Base-by-base conservation (phyloP, 2,329 filamentous ascomycete genomes). In the Aureobasidium pullulans region DNA sequence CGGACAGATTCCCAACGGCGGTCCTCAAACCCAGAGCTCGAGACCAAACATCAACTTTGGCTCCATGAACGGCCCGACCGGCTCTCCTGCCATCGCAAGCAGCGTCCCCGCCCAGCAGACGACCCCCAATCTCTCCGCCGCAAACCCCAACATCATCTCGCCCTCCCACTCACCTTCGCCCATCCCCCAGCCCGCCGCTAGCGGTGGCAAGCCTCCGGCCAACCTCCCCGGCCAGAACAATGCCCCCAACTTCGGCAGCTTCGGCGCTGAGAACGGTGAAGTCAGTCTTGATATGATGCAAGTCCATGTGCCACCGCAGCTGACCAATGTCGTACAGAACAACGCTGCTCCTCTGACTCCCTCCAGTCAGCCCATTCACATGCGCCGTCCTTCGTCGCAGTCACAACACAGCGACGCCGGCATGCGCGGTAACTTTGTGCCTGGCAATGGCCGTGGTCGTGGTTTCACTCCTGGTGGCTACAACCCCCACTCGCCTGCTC, bases 121-220 rank as follows among this genome's bases (percentile, higher is more conserved):
- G 84, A 74, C 85, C 61, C 75, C 78, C 49, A 78, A 74, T 50
- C 73, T 82, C 61, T 84, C 69, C 73, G 81, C 73, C 68, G 78
- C 75, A 60, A 86, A 89, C 70, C 87, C 88, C 63, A 84, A 89
- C 67, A 83, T 93, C 54, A 85, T 86, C 49, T 96, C 92, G 47
- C 94, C 94, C 6, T 86, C 89, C 50, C 87, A 88, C 66, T 96
- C 93, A 47, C 94, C 94, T 4, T 93, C 90, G 43, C 94, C 94
- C 4, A 97, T 97, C 67, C 93, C 94, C 34, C 89, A 93, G 73
- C 90, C 91, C 54, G 84, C 87, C 58, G 89, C 86, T 69, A 94
- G 91, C 69, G 90, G 91, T 66, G 90, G 86, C 59, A 79, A 90
- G 68, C 92, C 92, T 66, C 90, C 91, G 46, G 87, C 90, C 36